These are phyloP conservation scores for Daldinia bambusicola DNA, from an alignment of 495 filamentous ascomycete genomes.

Conservation along the genomic window DNA sequence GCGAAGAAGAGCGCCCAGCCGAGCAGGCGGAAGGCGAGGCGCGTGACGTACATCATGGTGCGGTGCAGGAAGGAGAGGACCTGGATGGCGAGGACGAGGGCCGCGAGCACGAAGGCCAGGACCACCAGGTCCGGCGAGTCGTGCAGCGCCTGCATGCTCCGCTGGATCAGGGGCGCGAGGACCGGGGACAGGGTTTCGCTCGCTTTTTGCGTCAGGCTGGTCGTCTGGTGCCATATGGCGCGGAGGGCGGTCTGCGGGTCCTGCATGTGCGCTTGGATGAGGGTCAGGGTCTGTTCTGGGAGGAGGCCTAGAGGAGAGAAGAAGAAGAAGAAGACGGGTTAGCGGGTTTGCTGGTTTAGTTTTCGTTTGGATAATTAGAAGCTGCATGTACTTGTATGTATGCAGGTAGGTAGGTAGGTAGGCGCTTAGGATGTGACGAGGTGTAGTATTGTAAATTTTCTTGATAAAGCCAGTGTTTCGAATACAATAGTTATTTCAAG, in stretches of 20 bases:
- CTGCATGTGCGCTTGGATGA: constrained; percentile 52
- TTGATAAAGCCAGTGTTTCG: neutral
- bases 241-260: constrained; percentile 51
- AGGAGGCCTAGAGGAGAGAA: constrained; percentile 49
- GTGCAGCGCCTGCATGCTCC: constrained; percentile 51
- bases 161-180: constrained; percentile 60
- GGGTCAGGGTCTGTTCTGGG: constrained; percentile 51
- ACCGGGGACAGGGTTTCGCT: constrained; percentile 44
- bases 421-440: neutral
- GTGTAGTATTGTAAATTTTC: neutral
- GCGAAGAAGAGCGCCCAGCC: constrained; percentile 68
- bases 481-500: too few species aligned
- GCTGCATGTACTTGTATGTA: too few species aligned
- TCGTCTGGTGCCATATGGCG: constrained; percentile 43
- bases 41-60: constrained; percentile 78
- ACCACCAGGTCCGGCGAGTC: constrained; percentile 70
- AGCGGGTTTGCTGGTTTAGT: constrained; percentile 2
- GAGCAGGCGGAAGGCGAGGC: constrained; percentile 64
- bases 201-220: constrained; percentile 49
- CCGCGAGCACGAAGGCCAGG: constrained; percentile 59
- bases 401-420: neutral
- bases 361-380: too few species aligned
- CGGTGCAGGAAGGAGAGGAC: constrained; percentile 73
- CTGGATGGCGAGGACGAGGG: constrained; percentile 71
- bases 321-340: neutral